Evolutionary conservation across 805 yeast species (phyloP).

Genomic region (Brettanomyces naardenensis): DNA sequence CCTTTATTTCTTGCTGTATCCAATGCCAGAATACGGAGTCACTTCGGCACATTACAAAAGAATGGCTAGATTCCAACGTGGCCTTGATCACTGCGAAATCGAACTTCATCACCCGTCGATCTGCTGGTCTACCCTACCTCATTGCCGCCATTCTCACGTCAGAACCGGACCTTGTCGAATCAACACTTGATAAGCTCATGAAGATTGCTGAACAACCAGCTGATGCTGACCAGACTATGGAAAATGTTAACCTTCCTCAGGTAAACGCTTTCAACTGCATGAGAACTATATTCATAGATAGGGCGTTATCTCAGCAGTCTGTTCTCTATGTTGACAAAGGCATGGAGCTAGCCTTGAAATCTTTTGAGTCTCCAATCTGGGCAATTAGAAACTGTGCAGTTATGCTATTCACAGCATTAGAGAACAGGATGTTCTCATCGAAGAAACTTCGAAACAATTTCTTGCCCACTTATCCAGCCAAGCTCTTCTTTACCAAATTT

Average conservation of each 20-base stretch:
- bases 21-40: conserved; percentile 36
- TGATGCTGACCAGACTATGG: conserved; percentile 29
- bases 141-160: conserved; percentile 69
- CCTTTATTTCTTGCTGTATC: conserved; percentile 59
- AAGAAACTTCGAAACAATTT: conserved; percentile 28
- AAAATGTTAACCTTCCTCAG: conserved; percentile 73
- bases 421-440: conserved; percentile 71
- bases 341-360: conserved; percentile 48
- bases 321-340: conserved; percentile 47
- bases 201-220: conserved; percentile 48
- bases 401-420: conserved; percentile 84
- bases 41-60: conserved; percentile 30
- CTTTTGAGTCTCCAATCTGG: conserved; percentile 70
- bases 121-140: conserved; percentile 85
- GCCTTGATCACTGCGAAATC: conserved; percentile 35
- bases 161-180: conserved; percentile 31
- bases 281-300: conserved; percentile 64
- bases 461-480: conserved; percentile 29
- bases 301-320: conserved; percentile 49
- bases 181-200: conserved; percentile 45
- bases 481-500: conserved; percentile 64
- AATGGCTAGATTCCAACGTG: conserved; percentile 58
- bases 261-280: conserved; percentile 91
- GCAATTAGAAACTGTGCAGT: conserved; percentile 86
- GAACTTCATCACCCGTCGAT: conserved; percentile 76